phyloP scores from a whole-genome alignment of 2,329 filamentous ascomycete genomes.

The Paecilomyces formosus region DNA sequence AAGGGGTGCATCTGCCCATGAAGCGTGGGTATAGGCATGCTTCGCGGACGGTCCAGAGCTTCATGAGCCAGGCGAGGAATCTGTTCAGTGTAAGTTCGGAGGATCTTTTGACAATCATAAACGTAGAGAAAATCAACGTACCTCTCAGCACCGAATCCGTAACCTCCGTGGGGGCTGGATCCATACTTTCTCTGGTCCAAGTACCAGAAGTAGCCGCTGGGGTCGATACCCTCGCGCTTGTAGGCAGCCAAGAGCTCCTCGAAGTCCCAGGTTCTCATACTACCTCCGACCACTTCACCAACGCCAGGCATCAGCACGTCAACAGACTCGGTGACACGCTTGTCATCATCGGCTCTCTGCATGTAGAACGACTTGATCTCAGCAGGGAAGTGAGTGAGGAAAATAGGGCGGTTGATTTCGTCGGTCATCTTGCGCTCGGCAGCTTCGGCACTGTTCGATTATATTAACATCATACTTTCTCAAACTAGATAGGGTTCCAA shows the following conservation, averaged over 20 bases:
- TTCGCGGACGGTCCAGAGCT: not conserved
- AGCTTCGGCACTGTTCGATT: slow-evolving; percentile 59
- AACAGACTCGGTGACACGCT: slow-evolving; percentile 83
- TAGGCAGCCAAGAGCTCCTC: slow-evolving; percentile 87
- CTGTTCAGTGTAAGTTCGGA: not conserved
- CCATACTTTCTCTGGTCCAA: slow-evolving; percentile 84
- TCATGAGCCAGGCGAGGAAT: not conserved
- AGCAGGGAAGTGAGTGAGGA: slow-evolving; percentile 92
- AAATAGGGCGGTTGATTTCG: slow-evolving; percentile 88
- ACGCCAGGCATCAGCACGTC: slow-evolving; percentile 87
- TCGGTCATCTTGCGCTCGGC: slow-evolving; percentile 97
- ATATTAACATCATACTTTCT: not conserved
- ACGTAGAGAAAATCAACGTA: not conserved
- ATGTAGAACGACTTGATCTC: slow-evolving; percentile 99
- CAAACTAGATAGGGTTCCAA: not conserved
- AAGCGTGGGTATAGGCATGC: not conserved
- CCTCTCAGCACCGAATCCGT: not conserved
- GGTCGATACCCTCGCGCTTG: slow-evolving; percentile 75
- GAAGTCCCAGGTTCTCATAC: slow-evolving; percentile 90
- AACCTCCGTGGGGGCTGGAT: not conserved
- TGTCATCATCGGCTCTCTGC: slow-evolving; percentile 75
- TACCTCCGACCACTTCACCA: slow-evolving; percentile 92
- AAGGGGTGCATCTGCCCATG: not conserved
- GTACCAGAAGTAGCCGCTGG: slow-evolving; percentile 94
- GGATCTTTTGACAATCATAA: not conserved